These are phyloP conservation scores for Dendrocalamus latiflorus DNA, from an alignment of 202 grass and related monocot genomes.

Conservation along the genomic window DNA sequence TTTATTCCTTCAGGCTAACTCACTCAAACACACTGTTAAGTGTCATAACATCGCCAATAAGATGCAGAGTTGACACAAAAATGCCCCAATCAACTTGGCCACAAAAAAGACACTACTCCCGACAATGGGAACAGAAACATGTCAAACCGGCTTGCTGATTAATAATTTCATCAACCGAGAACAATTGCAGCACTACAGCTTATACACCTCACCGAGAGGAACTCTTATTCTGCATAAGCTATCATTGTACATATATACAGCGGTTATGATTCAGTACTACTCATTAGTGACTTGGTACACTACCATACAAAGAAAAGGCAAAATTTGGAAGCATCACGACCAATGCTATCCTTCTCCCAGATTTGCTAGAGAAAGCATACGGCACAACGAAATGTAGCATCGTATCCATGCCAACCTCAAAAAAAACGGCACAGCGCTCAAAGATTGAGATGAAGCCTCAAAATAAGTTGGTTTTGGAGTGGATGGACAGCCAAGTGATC, in stretches of 20 bases:
- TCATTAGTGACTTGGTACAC: conserved; percentile 15
- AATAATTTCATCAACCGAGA: neutral
- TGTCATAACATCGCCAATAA: neutral
- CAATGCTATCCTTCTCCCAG: conserved; percentile 48
- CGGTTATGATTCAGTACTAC: conserved; percentile 23
- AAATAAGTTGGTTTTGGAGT: conserved; percentile 91
- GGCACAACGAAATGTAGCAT: conserved; percentile 46
- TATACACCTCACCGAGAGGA: conserved; percentile 12
- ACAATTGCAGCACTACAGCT: neutral
- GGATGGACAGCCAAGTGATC: conserved; percentile 64
- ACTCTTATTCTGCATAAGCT: conserved; percentile 42
- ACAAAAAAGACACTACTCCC: neutral
- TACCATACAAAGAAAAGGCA: conserved; percentile 34
- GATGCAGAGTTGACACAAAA: neutral
- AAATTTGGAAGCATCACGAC: conserved; percentile 29
- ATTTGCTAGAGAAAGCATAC: conserved; percentile 45
- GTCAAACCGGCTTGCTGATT: conserved; percentile 1
- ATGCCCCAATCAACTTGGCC: neutral
- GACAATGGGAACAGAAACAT: neutral
- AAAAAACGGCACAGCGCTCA: neutral
- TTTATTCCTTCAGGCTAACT: neutral
- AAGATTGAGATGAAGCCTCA: conserved; percentile 45
- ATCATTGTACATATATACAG: conserved; percentile 67
- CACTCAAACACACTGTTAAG: neutral
- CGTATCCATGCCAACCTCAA: conserved; percentile 57